These are phyloP conservation scores for Lizonia empirigonia DNA, from an alignment of 2,329 filamentous ascomycete species.

Conservation along the genomic window DNA sequence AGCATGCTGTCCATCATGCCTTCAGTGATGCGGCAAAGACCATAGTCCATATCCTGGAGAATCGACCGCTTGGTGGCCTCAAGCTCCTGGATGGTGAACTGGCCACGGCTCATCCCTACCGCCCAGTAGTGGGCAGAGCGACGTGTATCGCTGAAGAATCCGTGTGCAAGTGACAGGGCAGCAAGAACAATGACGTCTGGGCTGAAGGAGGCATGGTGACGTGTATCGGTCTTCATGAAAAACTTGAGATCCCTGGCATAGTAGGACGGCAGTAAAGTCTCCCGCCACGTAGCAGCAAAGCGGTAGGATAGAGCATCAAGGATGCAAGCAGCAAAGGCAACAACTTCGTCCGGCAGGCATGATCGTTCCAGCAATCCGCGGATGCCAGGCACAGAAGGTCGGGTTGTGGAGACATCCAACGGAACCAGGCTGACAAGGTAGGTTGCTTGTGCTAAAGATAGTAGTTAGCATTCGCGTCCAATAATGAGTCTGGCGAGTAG, in stretches of 20 bases:
- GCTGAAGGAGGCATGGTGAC: constrained; percentile 23
- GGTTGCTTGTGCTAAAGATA: constrained; percentile 42
- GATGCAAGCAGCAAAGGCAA: constrained; percentile 48
- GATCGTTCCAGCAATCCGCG: constrained; percentile 39
- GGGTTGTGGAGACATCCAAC: constrained; percentile 36
- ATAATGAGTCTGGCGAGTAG: constrained; percentile 18
- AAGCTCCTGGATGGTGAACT: constrained; percentile 39
- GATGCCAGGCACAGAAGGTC: constrained; percentile 35
- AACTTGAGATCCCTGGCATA: constrained; percentile 21
- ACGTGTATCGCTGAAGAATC: constrained; percentile 42
- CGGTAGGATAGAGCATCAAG: constrained; percentile 43
- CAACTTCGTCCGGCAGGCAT: constrained; percentile 40
- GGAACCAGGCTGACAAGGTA: constrained; percentile 48
- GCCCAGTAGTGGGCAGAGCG: constrained; percentile 44
- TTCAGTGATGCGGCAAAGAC: constrained; percentile 42
- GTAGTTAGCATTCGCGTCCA: constrained; percentile 24
- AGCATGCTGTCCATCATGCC: constrained; percentile 41
- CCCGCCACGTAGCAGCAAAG: constrained; percentile 42
- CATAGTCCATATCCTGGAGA: constrained; percentile 46
- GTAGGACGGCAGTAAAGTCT: constrained; percentile 28
- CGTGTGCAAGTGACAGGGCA: constrained; percentile 43
- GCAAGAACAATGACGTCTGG: constrained; percentile 46
- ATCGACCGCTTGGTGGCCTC: constrained; percentile 43
- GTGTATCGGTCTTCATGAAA: constrained; percentile 24
- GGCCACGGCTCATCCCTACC: constrained; percentile 28